Percentiles rank a stretch among this genome's conserved stretches.
These are phyloP conservation scores for Colletotrichum sp. DNA, from an alignment of 2,329 filamentous ascomycete species.

Conservation along the genomic window DNA sequence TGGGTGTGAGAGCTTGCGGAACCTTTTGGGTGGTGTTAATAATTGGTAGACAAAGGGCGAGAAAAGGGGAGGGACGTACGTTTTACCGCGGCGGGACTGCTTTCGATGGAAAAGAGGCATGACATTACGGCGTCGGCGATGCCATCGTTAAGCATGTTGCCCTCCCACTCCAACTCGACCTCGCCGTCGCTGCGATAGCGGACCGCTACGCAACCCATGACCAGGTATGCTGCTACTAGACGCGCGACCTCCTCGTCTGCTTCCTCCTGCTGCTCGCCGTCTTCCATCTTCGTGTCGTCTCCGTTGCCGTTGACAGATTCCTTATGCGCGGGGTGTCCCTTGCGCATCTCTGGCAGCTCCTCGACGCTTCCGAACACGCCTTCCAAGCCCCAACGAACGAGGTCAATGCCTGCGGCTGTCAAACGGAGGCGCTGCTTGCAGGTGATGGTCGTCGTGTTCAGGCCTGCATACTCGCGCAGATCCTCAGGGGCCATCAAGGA, in stretches of 20 bases:
- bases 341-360: conserved; percentile 62
- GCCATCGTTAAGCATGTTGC: conserved; percentile 95
- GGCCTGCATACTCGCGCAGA: conserved; percentile 91
- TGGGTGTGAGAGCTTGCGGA: conserved; percentile 60
- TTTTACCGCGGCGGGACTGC: conserved; percentile 92
- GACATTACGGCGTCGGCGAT: conserved; percentile 98
- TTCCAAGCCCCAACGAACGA: conserved; percentile 93
- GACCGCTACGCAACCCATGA: conserved; percentile 94
- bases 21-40: conserved; percentile 45
- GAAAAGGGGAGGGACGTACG: conserved; percentile 66
- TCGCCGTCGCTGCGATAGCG: conserved; percentile 77
- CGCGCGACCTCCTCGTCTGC: conserved; percentile 68
- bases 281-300: conserved; percentile 40
- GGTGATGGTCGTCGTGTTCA: conserved; percentile 91
- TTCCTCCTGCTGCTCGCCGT: conserved; percentile 47
- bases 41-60: conserved; percentile 25
- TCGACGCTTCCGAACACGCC: conserved; percentile 91
- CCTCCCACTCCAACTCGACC: conserved; percentile 94
- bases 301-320: conserved; percentile 40
- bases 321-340: conserved; percentile 34
- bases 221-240: conserved; percentile 62
- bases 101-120: conserved; percentile 89
- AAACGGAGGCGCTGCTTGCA: conserved; percentile 92
- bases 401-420: conserved; percentile 84
- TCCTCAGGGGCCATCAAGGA: conserved; percentile 97